phyloP scores from a whole-genome alignment of 768 basidiomycete genomes.

The Suillus lakei region DNA sequence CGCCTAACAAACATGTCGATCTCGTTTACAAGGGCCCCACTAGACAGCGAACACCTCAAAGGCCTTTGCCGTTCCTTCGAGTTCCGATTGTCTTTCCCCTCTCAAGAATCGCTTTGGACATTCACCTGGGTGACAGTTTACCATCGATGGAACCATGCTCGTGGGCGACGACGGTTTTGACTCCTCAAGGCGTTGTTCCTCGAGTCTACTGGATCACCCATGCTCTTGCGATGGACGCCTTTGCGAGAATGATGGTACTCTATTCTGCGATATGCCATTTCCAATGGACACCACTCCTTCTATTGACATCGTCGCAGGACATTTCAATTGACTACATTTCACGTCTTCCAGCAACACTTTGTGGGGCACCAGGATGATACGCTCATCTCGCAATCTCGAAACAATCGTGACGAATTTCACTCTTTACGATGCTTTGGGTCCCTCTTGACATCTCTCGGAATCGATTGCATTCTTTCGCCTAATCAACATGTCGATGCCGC shows the following conservation, averaged over 20 bases:
- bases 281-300: not conserved
- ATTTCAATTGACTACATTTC: not conserved
- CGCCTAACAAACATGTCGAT: not conserved
- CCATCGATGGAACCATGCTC: not conserved
- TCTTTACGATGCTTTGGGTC: no score
- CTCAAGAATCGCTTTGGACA: not conserved
- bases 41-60: not conserved
- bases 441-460: not conserved
- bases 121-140: not conserved
- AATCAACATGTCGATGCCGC: not conserved
- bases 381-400: no score
- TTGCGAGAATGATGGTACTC: not conserved
- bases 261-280: not conserved
- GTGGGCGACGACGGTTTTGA: no score
- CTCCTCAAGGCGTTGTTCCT: no score
- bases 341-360: not conserved
- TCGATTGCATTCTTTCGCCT: not conserved
- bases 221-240: no score
- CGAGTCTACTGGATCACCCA: no score
- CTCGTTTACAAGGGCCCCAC: not conserved
- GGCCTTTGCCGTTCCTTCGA: not conserved
- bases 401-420: no score
- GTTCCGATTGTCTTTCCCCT: not conserved
- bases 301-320: not conserved
- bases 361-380: not conserved